phyloP scores from a whole-genome alignment of 371 early-diverging fungal genomes.

The Mortierella sp. region DNA sequence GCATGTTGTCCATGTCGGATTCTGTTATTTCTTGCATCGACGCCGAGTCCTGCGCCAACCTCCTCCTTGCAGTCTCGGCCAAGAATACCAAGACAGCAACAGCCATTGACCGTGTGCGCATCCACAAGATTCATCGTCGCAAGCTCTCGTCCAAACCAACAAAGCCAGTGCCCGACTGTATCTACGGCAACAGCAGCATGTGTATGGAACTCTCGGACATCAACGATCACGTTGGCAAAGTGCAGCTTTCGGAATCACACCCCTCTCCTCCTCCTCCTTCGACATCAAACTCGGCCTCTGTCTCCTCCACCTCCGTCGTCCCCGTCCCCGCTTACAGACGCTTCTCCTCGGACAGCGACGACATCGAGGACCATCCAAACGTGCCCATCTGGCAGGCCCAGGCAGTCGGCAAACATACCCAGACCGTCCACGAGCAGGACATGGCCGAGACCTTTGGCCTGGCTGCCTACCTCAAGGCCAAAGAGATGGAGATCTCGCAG shows the following conservation, averaged over 20 bases:
- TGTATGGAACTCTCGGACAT: conserved; percentile 13
- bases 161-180: conserved; percentile 9
- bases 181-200: conserved; percentile 5
- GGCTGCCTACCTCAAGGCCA: conserved; percentile 52
- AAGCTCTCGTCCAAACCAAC: conserved; percentile 1
- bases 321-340: neutral
- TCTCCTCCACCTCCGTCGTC: conserved; percentile 12
- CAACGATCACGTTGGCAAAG: conserved; percentile 7
- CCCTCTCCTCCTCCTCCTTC: neutral
- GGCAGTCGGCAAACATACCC: conserved; percentile 46
- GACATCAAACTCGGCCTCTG: conserved; percentile 8
- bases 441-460: conserved; percentile 55
- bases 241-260: conserved; percentile 7
- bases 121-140: conserved; percentile 3
- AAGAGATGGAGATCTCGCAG: conserved; percentile 40
- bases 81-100: neutral
- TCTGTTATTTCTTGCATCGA: neutral
- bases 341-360: conserved; percentile 18
- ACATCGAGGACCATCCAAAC: conserved; percentile 17
- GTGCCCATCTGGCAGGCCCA: conserved; percentile 50
- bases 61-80: conserved; percentile 3
- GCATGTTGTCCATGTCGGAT: neutral
- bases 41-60: conserved; percentile 11
- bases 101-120: neutral
- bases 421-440: conserved; percentile 50